Evolutionary conservation across 129 eudicot genomes (phyloP).

Genomic region (Pulicaria dysenterica): DNA sequence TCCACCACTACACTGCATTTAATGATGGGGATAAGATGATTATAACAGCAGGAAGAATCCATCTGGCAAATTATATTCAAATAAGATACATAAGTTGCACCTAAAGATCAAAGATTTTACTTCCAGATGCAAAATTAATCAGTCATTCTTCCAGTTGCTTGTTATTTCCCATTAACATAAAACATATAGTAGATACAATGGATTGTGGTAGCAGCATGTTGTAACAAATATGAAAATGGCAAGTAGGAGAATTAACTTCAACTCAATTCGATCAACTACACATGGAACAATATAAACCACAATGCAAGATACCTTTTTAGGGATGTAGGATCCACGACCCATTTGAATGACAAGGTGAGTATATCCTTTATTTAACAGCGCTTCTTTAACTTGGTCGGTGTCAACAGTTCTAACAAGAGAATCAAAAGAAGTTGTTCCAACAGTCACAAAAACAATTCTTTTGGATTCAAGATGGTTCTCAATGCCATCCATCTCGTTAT

Average conservation of each 20-base stretch:
- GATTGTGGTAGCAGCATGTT: too few relatives aligned
- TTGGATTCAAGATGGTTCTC: conserved; percentile 31
- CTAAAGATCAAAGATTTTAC: too few relatives aligned
- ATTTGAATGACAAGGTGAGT: conserved; percentile 87
- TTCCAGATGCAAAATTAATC: too few relatives aligned
- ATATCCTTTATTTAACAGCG: conserved; percentile 68
- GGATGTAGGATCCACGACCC: conserved; percentile 95
- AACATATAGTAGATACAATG: too few relatives aligned
- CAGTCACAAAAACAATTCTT: conserved; percentile 87
- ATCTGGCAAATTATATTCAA: too few relatives aligned
- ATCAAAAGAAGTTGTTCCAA: conserved; percentile 90
- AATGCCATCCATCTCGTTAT: conserved; percentile 42
- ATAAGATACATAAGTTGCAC: too few relatives aligned
- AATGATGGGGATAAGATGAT: background rate
- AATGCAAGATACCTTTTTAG: conserved; percentile 57
- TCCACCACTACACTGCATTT: conserved; percentile 62
- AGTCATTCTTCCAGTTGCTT: too few relatives aligned
- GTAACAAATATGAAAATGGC: too few relatives aligned
- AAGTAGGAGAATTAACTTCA: background rate
- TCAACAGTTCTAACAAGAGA: conserved; percentile 77
- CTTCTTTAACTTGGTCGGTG: conserved; percentile 61
- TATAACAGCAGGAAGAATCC: too few relatives aligned
- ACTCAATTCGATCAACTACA: background rate
- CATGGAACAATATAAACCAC: background rate
- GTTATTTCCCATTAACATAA: too few relatives aligned